A percentile compares a stretch with the other conserved stretches of the same genome.
phyloP scores from a whole-genome alignment of 345 rosid genomes.

The Eucalyptus coolabah region DNA sequence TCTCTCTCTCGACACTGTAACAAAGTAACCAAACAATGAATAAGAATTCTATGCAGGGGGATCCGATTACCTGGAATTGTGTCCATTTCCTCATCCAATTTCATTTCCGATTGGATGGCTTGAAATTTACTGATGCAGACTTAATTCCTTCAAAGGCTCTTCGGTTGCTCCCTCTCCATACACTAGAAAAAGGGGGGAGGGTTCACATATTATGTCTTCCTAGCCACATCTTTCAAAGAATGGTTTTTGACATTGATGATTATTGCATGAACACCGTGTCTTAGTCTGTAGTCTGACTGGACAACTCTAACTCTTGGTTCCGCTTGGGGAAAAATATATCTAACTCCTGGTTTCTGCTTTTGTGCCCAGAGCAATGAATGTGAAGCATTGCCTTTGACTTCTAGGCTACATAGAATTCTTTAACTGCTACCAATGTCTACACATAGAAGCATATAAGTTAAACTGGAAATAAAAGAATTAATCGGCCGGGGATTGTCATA shows the following conservation, averaged over 20 bases:
- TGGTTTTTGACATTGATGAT: not conserved
- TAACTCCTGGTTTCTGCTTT: not conserved
- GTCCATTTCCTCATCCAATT: not conserved
- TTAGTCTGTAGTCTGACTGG: not conserved
- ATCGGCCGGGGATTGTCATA: not conserved
- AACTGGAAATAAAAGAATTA: not conserved
- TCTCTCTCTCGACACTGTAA: not conserved
- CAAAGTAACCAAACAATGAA: not conserved
- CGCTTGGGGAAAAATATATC: not conserved
- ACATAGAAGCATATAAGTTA: not conserved
- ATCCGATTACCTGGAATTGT: not conserved
- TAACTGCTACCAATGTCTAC: not conserved
- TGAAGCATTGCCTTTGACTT: not conserved
- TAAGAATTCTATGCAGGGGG: not conserved
- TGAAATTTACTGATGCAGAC: not conserved
- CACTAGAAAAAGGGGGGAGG: not conserved
- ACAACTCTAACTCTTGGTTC: not conserved
- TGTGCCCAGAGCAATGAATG: not conserved
- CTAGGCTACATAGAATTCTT: not conserved
- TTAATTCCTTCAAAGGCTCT: not conserved
- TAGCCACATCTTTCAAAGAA: not conserved
- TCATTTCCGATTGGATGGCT: not conserved
- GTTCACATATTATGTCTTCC: not conserved
- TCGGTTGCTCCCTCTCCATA: not conserved
- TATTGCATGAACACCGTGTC: not conserved